Percentiles rank a stretch among this genome's conserved stretches.
phyloP scores from a whole-genome alignment of 257 asterid genomes.

The Solanum etuberosum region DNA sequence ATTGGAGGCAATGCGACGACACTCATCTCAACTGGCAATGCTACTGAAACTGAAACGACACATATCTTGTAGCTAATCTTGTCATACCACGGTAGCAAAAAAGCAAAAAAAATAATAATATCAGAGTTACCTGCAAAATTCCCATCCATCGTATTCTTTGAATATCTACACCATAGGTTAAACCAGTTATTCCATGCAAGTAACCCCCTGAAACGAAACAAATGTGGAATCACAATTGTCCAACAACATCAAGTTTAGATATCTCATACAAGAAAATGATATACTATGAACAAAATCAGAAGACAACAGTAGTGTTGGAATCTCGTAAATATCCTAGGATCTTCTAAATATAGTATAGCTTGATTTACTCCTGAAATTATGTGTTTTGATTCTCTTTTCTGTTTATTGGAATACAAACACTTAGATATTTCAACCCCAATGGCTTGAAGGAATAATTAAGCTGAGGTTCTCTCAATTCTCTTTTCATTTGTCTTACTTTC shows the following conservation, averaged over 20 bases:
- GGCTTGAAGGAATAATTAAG: neutral
- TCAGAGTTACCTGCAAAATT: conserved; percentile 61
- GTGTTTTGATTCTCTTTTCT: neutral
- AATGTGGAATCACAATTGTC: neutral
- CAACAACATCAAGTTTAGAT: conserved; percentile 7
- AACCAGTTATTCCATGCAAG: conserved; percentile 67
- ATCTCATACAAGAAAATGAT: neutral
- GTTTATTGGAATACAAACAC: neutral
- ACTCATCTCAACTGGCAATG: neutral
- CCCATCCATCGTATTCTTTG: conserved; percentile 65
- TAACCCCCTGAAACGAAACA: conserved; percentile 62
- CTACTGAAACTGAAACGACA: neutral
- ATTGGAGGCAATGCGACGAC: neutral
- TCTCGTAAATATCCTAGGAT: neutral
- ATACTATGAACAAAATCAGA: neutral
- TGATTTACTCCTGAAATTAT: neutral
- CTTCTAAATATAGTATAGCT: neutral
- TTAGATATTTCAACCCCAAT: neutral
- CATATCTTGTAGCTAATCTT: neutral
- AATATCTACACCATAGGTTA: conserved; percentile 82
- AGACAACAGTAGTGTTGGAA: neutral
- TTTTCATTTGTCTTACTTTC: neutral
- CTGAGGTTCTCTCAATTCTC: neutral
- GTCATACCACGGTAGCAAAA: neutral
- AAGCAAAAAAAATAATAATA: neutral